Base-by-base conservation (phyloP, 306 rosid genomes). In the Glycine soja region DNA sequence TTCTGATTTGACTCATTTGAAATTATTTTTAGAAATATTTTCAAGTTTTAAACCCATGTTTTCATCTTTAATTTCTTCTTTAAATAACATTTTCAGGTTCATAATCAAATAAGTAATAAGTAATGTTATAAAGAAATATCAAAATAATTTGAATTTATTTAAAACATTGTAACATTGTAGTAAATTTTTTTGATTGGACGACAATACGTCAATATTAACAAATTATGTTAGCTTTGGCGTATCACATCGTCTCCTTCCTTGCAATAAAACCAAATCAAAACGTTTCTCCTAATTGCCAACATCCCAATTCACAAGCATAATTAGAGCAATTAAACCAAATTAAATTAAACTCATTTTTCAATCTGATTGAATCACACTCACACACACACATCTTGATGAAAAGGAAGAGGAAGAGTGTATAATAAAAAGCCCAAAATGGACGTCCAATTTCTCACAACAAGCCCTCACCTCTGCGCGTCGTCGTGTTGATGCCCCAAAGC, bases 401-500 rank as follows among this genome's bases (percentile, higher is more conserved):
- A 36, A 3, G 40, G 5, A 36, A 36, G 5, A 36, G 5, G 40
- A 36, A 42, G 46, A 42, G 64, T 52, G 53, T 13, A 38, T 38
- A 82, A 82, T 52, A 85, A 65, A 87, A 91, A 91, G 97, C 97
- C 98, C 97, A 95, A 90, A 84, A 82, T 74, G 85, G 46, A 85
- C 65, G 88, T 83, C 93, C 93, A 88, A 82, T 66, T 83, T 85
- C 73, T 63, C 81, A 73, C 87, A 69, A 91, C 9, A 6, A 42
- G 91, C 91, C 97, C 93, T 85, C 84, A 82, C 85, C 80, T 72
- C 86, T 88, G 85, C 75, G 85, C 87, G 8, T 91, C 94, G 81
- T 91, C 97, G 68, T 91, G 90, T 77, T 91, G 91, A 77, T 90
- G 92, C 83, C 89, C 97, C 83, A 53, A 80, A 95, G 97, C 97